Evolutionary conservation across 1,284 basidiomycete genomes (phyloP), one percentile per base, ranked within the genome.

Genomic region (Tilletia horrida): DNA sequence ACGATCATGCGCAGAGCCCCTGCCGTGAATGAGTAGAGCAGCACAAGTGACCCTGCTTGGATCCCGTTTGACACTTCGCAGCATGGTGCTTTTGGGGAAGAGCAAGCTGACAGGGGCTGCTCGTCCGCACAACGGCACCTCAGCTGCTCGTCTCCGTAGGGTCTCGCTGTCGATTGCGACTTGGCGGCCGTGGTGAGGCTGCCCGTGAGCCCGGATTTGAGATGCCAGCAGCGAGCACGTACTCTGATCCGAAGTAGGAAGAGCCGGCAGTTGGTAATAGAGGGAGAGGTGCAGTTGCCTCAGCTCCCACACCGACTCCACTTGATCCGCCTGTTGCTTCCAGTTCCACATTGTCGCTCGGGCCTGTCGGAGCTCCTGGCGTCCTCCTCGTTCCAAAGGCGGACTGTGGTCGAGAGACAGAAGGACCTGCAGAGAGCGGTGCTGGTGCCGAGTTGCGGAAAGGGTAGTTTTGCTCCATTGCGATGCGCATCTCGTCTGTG

Each of bases 381-480:
- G 55, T 21, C 16, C 55, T 25, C 27, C 42, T 35, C 16, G 72
- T 65, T 2, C 71, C 72, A 44, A 76, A 76, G 2, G 71, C 74
- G 6, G 67, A 70, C 25, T 69, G 69, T 18, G 74, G 74, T 13
- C 71, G 67, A 21, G 72, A 70, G 62, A 64, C 62, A 0, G 74
- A 66, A 1, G 74, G 74, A 0, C 71, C 74, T 0, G 74, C 74
- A n/a, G 67, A 70, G 0, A 70, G 31, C 0, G 73, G 71, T 11
- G 73, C 73, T 42, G 70, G 65, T 1, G 70, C 68, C 31, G 71
- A 73, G 48, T 73, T 73, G 48, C 70, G 69, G 50, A 70, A 73
- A 0, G 71, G 70, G 40, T 71, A 75, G 29, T 73, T 68, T 43
- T 72, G 72, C 44, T 81, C 79, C 76, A 80, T 76, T 1, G 75